A percentile compares a stretch with the other conserved stretches of the same genome.
Evolutionary conservation across 148 eudicot species (phyloP).

Genomic region (Chenopodium suecicum): DNA sequence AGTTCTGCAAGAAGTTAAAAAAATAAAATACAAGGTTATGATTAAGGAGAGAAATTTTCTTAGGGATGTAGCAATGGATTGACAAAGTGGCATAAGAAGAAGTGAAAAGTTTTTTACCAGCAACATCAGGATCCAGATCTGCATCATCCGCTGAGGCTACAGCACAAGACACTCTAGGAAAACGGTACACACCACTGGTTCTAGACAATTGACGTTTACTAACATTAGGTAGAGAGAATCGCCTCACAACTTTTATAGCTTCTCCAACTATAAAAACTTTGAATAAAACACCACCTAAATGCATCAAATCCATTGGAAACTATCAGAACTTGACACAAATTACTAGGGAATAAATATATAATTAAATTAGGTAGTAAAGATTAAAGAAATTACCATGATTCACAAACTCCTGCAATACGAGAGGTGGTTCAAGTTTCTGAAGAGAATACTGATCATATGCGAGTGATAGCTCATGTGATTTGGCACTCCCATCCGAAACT

Average conservation of each 20-base stretch:
- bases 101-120: constrained; percentile 43
- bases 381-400: constrained; percentile 68
- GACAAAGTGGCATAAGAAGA: neutral
- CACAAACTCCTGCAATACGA: constrained; percentile 88
- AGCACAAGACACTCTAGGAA: constrained; percentile 97
- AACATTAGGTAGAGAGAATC: constrained; percentile 90
- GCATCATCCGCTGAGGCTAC: constrained; percentile 98
- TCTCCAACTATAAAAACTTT: constrained; percentile 92
- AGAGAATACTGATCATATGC: constrained; percentile 90
- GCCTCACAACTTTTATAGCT: constrained; percentile 83
- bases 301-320: neutral
- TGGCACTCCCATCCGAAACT: constrained; percentile 68
- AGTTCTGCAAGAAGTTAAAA: constrained; percentile 52
- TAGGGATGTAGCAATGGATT: neutral
- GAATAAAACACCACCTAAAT: constrained; percentile 85
- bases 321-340: neutral
- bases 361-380: neutral
- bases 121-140: constrained; percentile 75
- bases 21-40: neutral
- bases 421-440: constrained; percentile 86
- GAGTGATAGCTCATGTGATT: constrained; percentile 84
- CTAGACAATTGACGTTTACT: constrained; percentile 58
- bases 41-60: neutral
- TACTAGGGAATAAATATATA: neutral
- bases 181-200: constrained; percentile 66